A percentile compares a stretch with the other conserved stretches of the same genome.
Conservation (phyloP, 2,329 filamentous ascomycete species). For the Fusarium sp. region DNA sequence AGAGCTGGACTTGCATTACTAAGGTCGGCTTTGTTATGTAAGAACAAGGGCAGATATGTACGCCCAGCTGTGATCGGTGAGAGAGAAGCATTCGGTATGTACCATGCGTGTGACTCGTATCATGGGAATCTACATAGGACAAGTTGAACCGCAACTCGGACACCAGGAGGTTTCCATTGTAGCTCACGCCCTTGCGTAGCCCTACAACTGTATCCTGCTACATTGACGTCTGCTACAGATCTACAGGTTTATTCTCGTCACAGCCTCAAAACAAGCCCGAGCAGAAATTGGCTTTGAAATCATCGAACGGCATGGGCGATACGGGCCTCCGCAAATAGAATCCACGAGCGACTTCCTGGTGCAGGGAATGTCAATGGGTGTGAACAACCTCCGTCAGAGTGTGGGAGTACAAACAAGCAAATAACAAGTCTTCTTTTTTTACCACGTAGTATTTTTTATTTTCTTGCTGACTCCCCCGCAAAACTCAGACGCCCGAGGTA, state of each 20-base stretch:
- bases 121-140: background rate
- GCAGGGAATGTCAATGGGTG: constrained; percentile 26
- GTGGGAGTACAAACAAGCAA: constrained; percentile 20
- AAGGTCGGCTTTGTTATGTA: constrained; percentile 13
- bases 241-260: background rate
- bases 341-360: constrained; percentile 33
- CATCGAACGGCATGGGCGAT: background rate
- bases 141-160: background rate
- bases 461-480: constrained; percentile 15
- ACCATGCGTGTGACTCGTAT: constrained; percentile 21
- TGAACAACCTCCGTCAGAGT: constrained; percentile 28
- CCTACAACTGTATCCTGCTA: background rate
- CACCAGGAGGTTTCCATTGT: background rate
- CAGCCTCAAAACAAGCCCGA: background rate
- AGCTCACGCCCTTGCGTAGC: background rate
- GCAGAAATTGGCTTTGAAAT: constrained; percentile 16
- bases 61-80: constrained; percentile 5
- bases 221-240: background rate
- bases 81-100: constrained; percentile 9
- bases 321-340: constrained; percentile 26
- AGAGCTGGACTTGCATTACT: constrained; percentile 9
- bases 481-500: constrained; percentile 20
- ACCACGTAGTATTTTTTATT: background rate
- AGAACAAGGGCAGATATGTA: background rate
- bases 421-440: background rate